Percentiles rank a stretch among this genome's conserved stretches.
These are phyloP conservation scores for Flaveria ramosissima DNA, from an alignment of 129 eudicot genomes.

Conservation along the genomic window DNA sequence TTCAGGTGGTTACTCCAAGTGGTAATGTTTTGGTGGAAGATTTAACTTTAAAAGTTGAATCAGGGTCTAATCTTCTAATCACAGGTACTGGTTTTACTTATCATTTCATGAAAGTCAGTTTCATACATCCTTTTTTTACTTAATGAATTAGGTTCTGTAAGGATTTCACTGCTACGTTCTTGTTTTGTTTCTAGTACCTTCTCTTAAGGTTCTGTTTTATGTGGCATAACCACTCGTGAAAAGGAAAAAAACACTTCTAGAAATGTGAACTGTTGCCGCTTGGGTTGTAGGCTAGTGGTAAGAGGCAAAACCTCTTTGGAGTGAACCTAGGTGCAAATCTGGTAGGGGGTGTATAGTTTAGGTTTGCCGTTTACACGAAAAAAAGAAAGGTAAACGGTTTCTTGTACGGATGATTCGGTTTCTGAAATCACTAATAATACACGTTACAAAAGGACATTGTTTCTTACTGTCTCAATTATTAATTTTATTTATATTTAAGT, in stretches of 20 bases:
- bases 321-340: too few relatives aligned
- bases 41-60: constrained; percentile 74
- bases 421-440: constrained; percentile 1
- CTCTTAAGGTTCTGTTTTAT: constrained; percentile 1
- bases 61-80: constrained; percentile 91
- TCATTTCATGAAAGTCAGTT: not conserved
- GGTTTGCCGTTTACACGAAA: too few relatives aligned
- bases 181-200: constrained; percentile 7
- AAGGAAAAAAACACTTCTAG: not conserved
- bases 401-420: constrained; percentile 4
- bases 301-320: too few relatives aligned
- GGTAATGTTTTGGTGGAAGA: constrained; percentile 97
- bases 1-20: constrained; percentile 99
- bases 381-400: not conserved
- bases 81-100: constrained; percentile 55
- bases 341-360: too few relatives aligned
- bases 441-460: constrained; percentile 1
- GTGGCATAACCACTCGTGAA: not conserved
- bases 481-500: not conserved
- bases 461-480: constrained; percentile 6
- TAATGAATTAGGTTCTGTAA: too few relatives aligned
- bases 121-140: too few relatives aligned
- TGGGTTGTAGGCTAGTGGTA: too few relatives aligned
- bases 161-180: not conserved
- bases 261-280: not conserved